A percentile compares a stretch with the other conserved stretches of the same genome.
These are phyloP conservation scores for Aspergillus sclerotiicarbonarius DNA, from an alignment of 495 filamentous ascomycete genomes.

Conservation along the genomic window DNA sequence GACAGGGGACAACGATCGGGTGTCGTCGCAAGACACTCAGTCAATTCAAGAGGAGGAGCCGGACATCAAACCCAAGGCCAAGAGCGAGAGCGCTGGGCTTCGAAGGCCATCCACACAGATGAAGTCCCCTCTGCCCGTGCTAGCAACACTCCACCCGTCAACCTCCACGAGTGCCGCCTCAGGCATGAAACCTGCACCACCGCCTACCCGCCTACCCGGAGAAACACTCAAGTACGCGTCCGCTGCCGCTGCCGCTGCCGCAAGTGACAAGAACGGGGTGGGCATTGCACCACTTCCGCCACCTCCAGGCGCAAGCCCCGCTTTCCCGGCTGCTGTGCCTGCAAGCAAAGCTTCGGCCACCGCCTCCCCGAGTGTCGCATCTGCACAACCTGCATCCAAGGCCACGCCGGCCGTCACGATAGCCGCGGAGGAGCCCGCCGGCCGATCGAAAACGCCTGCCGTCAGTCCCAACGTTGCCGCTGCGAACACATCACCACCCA, in stretches of 20 bases:
- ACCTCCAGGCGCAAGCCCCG: constrained; percentile 64
- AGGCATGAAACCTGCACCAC: constrained; percentile 87
- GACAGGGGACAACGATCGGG: constrained; percentile 74
- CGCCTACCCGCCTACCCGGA: constrained; percentile 78
- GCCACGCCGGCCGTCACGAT: constrained; percentile 35
- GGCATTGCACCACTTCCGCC: constrained; percentile 92
- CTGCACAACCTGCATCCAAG: constrained; percentile 53
- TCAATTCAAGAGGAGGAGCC: constrained; percentile 81
- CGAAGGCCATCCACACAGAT: constrained; percentile 86
- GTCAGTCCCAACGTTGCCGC: constrained; percentile 35
- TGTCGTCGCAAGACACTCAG: constrained; percentile 93
- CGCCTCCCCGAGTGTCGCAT: constrained; percentile 52
- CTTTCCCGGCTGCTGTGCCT: constrained; percentile 43
- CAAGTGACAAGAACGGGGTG: constrained; percentile 81
- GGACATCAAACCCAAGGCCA: constrained; percentile 59
- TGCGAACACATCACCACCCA: constrained; percentile 30
- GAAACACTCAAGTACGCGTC: constrained; percentile 96
- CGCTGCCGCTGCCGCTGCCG: constrained; percentile 90
- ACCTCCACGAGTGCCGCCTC: constrained; percentile 59
- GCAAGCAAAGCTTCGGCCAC: constrained; percentile 47
- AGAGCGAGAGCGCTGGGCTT: constrained; percentile 43
- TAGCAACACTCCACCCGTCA: constrained; percentile 68
- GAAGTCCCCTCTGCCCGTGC: constrained; percentile 86
- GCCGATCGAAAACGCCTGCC: constrained; percentile 52
- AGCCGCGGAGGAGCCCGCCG: constrained; percentile 35